A percentile compares a stretch with the other conserved stretches of the same genome.
These are phyloP conservation scores for Exutisphaerella laricina DNA, from an alignment of 2,329 filamentous ascomycete genomes.

Conservation along the genomic window DNA sequence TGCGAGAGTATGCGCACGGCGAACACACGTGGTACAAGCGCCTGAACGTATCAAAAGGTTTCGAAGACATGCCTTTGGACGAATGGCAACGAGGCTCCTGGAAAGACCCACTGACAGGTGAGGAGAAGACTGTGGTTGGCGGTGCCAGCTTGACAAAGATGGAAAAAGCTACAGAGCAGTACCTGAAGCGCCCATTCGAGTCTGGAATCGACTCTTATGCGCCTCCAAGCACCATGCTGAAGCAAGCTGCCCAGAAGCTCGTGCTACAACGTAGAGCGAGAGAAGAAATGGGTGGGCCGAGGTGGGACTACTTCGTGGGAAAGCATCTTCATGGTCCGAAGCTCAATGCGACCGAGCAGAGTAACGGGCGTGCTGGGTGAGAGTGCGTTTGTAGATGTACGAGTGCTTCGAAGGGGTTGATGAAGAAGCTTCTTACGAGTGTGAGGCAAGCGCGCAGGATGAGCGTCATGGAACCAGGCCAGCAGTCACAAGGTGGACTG, in stretches of 20 bases:
- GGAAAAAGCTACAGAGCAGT: slow-evolving; percentile 39
- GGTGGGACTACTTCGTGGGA: slow-evolving; percentile 33
- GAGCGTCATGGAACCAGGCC: too few species aligned
- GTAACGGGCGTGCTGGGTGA: slow-evolving; percentile 15
- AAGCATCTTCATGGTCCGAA: slow-evolving; percentile 10
- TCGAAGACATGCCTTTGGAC: slow-evolving; percentile 44
- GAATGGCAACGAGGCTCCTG: slow-evolving; percentile 43
- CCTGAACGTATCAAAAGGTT: slow-evolving; percentile 42
- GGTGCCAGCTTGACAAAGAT: slow-evolving; percentile 42
- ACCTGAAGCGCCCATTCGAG: slow-evolving; percentile 38
- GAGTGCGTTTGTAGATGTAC: slow-evolving; percentile 10
- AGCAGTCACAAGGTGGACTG: too few species aligned
- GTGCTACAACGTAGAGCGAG: slow-evolving; percentile 42
- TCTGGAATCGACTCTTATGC: slow-evolving; percentile 39
- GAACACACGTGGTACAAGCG: slow-evolving; percentile 49
- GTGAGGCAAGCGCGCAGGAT: too few species aligned
- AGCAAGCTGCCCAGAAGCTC: slow-evolving; percentile 45
- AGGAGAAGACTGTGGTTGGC: slow-evolving; percentile 31
- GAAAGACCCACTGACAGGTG: slow-evolving; percentile 19
- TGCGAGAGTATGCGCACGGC: slow-evolving; percentile 43
- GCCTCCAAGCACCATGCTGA: slow-evolving; percentile 40
- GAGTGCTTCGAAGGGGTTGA: background rate
- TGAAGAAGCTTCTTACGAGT: too few species aligned
- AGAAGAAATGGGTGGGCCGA: slow-evolving; percentile 32
- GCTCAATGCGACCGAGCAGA: slow-evolving; percentile 1